phyloP scores from a whole-genome alignment of 306 rosid species.

The Clitoria ternatea region DNA sequence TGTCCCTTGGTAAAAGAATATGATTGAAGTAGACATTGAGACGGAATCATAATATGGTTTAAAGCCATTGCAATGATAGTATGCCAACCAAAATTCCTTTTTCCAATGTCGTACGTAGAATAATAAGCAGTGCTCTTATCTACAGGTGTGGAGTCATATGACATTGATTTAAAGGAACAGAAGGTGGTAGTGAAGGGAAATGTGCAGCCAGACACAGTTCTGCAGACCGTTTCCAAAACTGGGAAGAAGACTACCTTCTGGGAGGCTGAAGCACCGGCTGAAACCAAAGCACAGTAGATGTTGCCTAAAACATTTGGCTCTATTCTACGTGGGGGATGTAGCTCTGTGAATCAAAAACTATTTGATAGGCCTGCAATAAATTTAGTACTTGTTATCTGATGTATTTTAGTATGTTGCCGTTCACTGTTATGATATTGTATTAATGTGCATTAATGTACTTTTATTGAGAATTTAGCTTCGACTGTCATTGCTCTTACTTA shows the following conservation, averaged over 20 bases:
- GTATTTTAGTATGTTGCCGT: conserved; percentile 16
- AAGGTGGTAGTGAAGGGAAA: conserved; percentile 93
- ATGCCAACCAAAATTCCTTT: not conserved
- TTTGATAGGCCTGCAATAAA: conserved; percentile 3
- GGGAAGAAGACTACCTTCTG: conserved; percentile 90
- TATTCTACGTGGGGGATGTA: conserved; percentile 13
- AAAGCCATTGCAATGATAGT: not conserved
- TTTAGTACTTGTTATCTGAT: conserved; percentile 12
- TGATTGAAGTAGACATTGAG: not conserved
- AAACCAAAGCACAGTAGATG: conserved; percentile 36
- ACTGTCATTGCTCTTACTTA: not conserved
- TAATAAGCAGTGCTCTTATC: conserved; percentile 4
- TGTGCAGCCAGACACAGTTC: conserved; percentile 64
- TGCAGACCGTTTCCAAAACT: conserved; percentile 82
- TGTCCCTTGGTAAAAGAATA: not conserved
- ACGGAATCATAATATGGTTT: not conserved
- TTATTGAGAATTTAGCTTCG: conserved; percentile 6
- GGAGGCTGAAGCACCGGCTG: conserved; percentile 54
- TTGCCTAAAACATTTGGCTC: conserved; percentile 30
- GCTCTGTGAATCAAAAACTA: conserved; percentile 16
- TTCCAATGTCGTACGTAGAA: not conserved
- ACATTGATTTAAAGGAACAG: conserved; percentile 78
- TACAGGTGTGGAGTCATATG: conserved; percentile 87
- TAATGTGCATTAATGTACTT: conserved; percentile 12
- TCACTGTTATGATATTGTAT: conserved; percentile 7